Conservation (phyloP, 345 rosid genomes). For the Moringa oleifera region DNA sequence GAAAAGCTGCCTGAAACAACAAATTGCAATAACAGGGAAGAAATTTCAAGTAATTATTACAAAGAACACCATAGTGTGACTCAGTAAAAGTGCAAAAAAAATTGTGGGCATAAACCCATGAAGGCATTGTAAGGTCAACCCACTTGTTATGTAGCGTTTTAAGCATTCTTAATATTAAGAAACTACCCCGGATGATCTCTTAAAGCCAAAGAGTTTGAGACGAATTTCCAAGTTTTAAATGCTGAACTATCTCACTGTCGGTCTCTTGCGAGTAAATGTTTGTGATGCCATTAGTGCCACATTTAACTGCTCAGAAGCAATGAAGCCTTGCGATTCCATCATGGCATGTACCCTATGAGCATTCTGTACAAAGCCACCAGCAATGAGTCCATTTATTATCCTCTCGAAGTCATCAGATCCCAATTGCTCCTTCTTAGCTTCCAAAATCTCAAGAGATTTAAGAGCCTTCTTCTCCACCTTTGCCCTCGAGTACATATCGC, state of each 20-base stretch:
- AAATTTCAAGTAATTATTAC: no score
- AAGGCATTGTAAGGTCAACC: no score
- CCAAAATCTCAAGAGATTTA: conserved; percentile 63
- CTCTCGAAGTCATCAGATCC: conserved; percentile 49
- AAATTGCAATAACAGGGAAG: no score
- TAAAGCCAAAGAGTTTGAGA: conserved; percentile 1
- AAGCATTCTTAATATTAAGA: no score
- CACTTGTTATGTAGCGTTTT: no score
- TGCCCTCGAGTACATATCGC: conserved; percentile 64
- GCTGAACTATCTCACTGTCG: conserved; percentile 11
- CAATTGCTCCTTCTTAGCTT: conserved; percentile 47
- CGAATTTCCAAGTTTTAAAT: neutral
- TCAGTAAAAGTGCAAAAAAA: no score
- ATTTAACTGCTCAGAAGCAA: conserved; percentile 33
- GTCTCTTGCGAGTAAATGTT: conserved; percentile 18
- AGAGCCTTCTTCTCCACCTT: conserved; percentile 75
- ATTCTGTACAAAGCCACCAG: conserved; percentile 60
- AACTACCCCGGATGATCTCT: conserved; percentile 2
- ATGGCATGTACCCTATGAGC: conserved; percentile 43
- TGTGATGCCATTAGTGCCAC: conserved; percentile 25
- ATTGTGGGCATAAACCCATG: no score
- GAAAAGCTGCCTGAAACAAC: no score
- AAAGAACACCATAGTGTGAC: no score
- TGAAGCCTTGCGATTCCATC: conserved; percentile 57
- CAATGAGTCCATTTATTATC: conserved; percentile 47